Evolutionary conservation across 345 rosid genomes (phyloP).

Genomic region (Lumnitzera littorea): DNA sequence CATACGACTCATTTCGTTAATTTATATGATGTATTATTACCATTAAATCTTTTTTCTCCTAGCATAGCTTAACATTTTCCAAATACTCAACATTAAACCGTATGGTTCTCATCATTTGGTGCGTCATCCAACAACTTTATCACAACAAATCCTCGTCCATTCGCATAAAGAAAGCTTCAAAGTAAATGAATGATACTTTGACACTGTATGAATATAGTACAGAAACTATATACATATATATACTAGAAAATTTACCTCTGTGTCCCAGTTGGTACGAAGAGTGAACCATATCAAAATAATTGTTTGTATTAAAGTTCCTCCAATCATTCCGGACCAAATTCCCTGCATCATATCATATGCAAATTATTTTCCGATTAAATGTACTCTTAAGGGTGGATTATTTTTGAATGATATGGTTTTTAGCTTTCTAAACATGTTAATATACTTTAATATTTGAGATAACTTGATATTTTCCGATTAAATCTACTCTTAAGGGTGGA

Average conservation of each 20-base stretch:
- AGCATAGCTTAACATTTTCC: too few species aligned
- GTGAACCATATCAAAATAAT: conserved; percentile 41
- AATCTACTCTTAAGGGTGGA: background rate
- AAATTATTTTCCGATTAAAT: background rate
- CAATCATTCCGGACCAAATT: conserved; percentile 77
- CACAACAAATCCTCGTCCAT: too few species aligned
- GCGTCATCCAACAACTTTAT: too few species aligned
- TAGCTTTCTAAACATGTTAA: background rate
- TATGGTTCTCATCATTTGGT: too few species aligned
- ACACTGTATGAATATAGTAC: background rate
- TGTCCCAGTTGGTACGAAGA: conserved; percentile 46
- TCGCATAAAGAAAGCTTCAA: too few species aligned
- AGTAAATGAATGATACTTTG: background rate
- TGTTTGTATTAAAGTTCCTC: conserved; percentile 54
- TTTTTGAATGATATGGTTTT: background rate
- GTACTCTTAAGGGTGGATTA: background rate
- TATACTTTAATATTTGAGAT: background rate
- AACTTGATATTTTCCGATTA: background rate
- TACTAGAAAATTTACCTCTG: conserved; percentile 31
- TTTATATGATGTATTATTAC: too few species aligned
- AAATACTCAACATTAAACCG: too few species aligned
- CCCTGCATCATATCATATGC: conserved; percentile 27
- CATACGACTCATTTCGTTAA: too few species aligned
- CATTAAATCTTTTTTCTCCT: too few species aligned
- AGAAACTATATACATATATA: too few species aligned